Base-by-base conservation (phyloP, 1,284 basidiomycete species). In the Trichosporon ovoides region DNA sequence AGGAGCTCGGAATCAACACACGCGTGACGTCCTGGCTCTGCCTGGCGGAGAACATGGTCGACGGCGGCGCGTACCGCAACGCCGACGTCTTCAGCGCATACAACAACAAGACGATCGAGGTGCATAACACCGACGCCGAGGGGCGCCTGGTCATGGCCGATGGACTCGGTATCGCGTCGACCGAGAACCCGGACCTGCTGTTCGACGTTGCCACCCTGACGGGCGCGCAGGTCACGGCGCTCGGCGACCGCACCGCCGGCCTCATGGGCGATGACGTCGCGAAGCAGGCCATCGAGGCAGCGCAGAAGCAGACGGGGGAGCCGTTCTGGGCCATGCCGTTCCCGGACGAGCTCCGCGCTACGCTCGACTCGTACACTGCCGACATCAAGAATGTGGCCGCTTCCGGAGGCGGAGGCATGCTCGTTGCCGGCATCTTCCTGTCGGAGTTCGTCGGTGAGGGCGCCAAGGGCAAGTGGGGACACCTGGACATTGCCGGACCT, bases 121-220 rank as follows among this genome's bases (percentile, higher is more conserved):
- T 46, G n/a, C 28, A 22, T 38, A 59, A 56, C 54, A 59, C 58
- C 3, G 58, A 59, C 43, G 58, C 58, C 19, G 58, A 59, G 51
- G 58, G 58, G 35, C 58, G 58, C 5, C 58, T 59, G 20, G 54
- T 61, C 51, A 38, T 61, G 37, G 60, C 53, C 16, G 56, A 61
- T 24, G 53, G 60, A 7, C 56, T 61, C 13, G 38, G 50, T 7
- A 28, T 34, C 4, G 56, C 56, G n/a, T 52, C 20, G n/a, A 52
- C 53, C 3, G 51, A 43, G 19, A 31, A 54, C 19, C 57, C 57
- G 16, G 53, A 58, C 37, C 22, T 58, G 7, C 31, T 53, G 20
- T 38, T 53, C n/a, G 51, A 52, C 35, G 36, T 52, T 20, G 51
- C 51, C 13, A 52, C 51, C 16, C 24, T 53, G 7, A 53, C 52